Percentiles rank a stretch among this genome's conserved stretches.
These are phyloP conservation scores for Beauveria caledonica DNA, from an alignment of 2,329 filamentous ascomycete species.

Conservation along the genomic window DNA sequence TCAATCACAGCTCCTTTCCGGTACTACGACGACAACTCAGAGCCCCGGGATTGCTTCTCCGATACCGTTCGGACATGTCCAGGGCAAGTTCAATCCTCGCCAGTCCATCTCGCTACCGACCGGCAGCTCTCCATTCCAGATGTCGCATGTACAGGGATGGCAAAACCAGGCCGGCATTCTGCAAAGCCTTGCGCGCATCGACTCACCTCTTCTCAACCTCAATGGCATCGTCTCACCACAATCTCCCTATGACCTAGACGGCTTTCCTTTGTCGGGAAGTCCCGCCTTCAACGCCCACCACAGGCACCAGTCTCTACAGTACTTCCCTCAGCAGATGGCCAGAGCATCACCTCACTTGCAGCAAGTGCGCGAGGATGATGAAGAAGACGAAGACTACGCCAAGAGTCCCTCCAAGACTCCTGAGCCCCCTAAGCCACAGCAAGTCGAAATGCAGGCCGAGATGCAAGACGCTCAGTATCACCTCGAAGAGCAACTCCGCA, in stretches of 20 bases:
- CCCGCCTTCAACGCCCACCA: slow-evolving; percentile 40
- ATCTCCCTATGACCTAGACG: slow-evolving; percentile 53
- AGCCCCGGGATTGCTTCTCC: slow-evolving; percentile 64
- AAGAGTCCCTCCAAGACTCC: slow-evolving; percentile 48
- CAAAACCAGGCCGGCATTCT: slow-evolving; percentile 48
- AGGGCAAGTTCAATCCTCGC: slow-evolving; percentile 56
- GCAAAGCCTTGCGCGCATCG: slow-evolving; percentile 44
- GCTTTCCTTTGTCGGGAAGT: slow-evolving; percentile 33
- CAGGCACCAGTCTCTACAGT: slow-evolving; percentile 52
- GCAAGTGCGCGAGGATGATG: slow-evolving; percentile 66
- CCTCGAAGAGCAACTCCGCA: slow-evolving; percentile 68
- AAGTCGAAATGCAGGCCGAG: slow-evolving; percentile 74
- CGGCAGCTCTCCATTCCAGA: slow-evolving; percentile 58
- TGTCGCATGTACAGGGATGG: slow-evolving; percentile 51
- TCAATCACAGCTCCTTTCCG: slow-evolving; percentile 50
- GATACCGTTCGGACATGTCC: slow-evolving; percentile 54
- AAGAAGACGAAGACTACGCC: slow-evolving; percentile 38
- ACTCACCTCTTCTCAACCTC: slow-evolving; percentile 56
- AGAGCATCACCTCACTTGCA: slow-evolving; percentile 56
- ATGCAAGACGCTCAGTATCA: slow-evolving; percentile 83
- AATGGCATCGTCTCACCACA: slow-evolving; percentile 53
- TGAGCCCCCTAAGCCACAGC: slow-evolving; percentile 38
- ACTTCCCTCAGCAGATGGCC: slow-evolving; percentile 45
- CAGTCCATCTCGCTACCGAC: slow-evolving; percentile 63
- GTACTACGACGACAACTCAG: slow-evolving; percentile 50